Base-by-base conservation (phyloP, 768 basidiomycete genomes). In the Suillus plorans region DNA sequence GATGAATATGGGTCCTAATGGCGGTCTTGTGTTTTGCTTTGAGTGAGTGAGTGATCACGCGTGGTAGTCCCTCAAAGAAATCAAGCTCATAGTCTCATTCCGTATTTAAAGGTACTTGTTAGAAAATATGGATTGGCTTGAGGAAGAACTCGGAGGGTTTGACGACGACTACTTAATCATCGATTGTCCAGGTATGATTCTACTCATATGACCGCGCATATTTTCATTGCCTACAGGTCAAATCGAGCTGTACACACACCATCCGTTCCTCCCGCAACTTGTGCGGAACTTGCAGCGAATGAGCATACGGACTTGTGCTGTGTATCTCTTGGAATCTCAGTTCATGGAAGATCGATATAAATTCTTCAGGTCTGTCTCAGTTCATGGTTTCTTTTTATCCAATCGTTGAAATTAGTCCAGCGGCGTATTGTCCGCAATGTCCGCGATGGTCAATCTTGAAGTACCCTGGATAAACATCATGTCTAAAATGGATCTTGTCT, bases 271-370 rank as follows among this genome's bases (percentile, higher is more conserved):
- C 45, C 96, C 97, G 0, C 87, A 89, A 7, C 88, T 99, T 45
- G 91, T 92, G n/a, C 84, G 87, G 76, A 81, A 89, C 73, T 77
- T 94, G 67, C 78, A 84, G 69, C 83, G 88, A 58, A 82, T 96
- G 75, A 89, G 91, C 55, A 89, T 99, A 66, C 84, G 96, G 64
- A 88, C 87, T n/a, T 94, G 90, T 70, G 93, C 92, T 4, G 88
- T 87, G 37, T 99, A 99, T 74, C 86, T 99, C 49, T 88, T 99
- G 67, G 97, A 99, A 73, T 95, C 94, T 0, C 97, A 99, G 70
- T 99, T 99, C 79, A 99, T 99, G 95, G 97, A 99, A 78, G 97
- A 99, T 77, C 90, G 92, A 68, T 92, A 95, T 77, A 99, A 99
- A 73, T 99, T 97, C 79, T 99, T 99, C 78, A 91, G 91, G 92